Percentiles rank a stretch among this genome's conserved stretches.
Evolutionary conservation across 2,329 filamentous ascomycete genomes (phyloP).

Genomic region (Chaetomium sp.): DNA sequence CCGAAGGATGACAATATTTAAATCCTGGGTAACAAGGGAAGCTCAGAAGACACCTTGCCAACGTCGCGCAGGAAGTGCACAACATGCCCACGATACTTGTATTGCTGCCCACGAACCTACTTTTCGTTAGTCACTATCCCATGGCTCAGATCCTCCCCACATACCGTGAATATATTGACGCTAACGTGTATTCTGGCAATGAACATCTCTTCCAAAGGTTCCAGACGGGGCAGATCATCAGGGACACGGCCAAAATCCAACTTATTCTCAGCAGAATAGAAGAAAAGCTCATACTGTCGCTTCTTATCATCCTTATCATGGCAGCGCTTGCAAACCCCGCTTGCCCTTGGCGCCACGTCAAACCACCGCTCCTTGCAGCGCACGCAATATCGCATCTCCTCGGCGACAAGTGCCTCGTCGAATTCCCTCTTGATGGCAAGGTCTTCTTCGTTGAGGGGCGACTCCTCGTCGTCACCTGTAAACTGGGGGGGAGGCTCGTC

Average conservation of each 20-base stretch:
- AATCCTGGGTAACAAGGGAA: constrained; percentile 10
- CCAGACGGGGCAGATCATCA: background rate
- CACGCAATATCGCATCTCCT: constrained; percentile 1
- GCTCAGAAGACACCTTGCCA: constrained; percentile 11
- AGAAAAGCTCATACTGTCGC: constrained; percentile 4
- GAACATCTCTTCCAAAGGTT: constrained; percentile 10
- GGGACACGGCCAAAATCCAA: constrained; percentile 8
- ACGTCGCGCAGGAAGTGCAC: constrained; percentile 17
- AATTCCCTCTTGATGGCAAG: constrained; percentile 10
- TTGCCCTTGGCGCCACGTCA: constrained; percentile 1
- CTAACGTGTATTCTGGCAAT: constrained; percentile 3
- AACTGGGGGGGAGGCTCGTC: background rate
- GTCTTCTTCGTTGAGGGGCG: background rate
- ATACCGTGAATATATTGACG: constrained; percentile 13
- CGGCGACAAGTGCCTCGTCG: constrained; percentile 5
- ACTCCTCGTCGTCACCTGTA: background rate
- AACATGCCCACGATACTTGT: constrained; percentile 15
- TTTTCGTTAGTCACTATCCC: background rate
- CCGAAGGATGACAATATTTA: constrained; percentile 10
- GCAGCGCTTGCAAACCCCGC: constrained; percentile 10
- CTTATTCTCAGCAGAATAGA: constrained; percentile 1
- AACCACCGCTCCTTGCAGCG: constrained; percentile 11
- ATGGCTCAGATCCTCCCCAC: no score
- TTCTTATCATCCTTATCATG: constrained; percentile 15
- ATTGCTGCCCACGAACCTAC: constrained; percentile 11